These are phyloP conservation scores for Ilex paraguariensis DNA, from an alignment of 305 asterid genomes.

Conservation along the genomic window DNA sequence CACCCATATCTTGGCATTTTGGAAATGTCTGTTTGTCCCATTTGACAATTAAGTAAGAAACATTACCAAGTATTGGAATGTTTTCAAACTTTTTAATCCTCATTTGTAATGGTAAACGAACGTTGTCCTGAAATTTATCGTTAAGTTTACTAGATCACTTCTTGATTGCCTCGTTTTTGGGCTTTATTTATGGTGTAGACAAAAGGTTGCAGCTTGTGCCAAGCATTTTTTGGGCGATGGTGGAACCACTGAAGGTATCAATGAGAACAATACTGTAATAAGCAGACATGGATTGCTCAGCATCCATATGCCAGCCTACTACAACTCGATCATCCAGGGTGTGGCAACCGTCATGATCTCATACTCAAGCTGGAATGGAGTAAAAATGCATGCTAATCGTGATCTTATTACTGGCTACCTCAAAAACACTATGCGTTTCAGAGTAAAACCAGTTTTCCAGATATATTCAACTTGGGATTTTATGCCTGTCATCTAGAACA, in stretches of 20 bases:
- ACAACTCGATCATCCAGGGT: slow-evolving; percentile 52
- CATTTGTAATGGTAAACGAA: too few relatives aligned
- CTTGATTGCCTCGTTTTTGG: too few relatives aligned
- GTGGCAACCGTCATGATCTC: slow-evolving; percentile 68
- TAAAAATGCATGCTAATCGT: slow-evolving; percentile 59
- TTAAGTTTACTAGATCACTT: background rate
- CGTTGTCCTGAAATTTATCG: background rate
- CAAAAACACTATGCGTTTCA: slow-evolving; percentile 43
- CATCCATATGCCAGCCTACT: slow-evolving; percentile 60
- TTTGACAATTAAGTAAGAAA: too few relatives aligned
- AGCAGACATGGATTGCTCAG: slow-evolving; percentile 39
- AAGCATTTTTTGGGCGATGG: slow-evolving; percentile 78
- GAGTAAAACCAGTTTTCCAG: slow-evolving; percentile 24
- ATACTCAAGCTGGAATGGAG: slow-evolving; percentile 62
- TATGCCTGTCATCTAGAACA: background rate
- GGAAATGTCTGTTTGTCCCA: too few relatives aligned
- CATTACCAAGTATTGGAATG: too few relatives aligned
- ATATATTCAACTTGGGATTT: too few relatives aligned
- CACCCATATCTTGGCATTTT: too few relatives aligned
- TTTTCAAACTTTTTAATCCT: too few relatives aligned
- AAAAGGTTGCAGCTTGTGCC: slow-evolving; percentile 61
- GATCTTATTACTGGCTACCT: slow-evolving; percentile 50
- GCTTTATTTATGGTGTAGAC: slow-evolving; percentile 26
- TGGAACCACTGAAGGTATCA: slow-evolving; percentile 58
- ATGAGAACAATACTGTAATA: slow-evolving; percentile 38